Base-by-base conservation (phyloP, 73 alveolate genomes). In the Stentor roeselii region DNA sequence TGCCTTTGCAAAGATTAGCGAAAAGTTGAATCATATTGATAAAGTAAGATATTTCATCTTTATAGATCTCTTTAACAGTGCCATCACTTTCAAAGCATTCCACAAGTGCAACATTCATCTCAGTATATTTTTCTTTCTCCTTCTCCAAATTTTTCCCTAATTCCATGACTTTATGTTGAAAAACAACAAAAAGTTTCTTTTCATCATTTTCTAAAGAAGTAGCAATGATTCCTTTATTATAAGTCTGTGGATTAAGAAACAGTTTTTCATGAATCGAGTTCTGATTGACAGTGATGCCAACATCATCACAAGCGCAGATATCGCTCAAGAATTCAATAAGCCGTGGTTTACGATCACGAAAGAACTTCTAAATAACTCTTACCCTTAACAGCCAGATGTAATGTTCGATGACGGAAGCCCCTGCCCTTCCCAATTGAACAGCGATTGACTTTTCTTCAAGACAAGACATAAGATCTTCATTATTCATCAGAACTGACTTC, bases 281-380 rank as follows among this genome's bases (percentile, higher is more conserved):
- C 39, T 76, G 74, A 38, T 76, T 76, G 39, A 76, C 84, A 14
- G 42, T 76, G 6, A 76, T 76, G n/a, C 84, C 78, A 27, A 21
- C 21, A 2, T 76, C 84, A 11, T 76, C n/a, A 2, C 59, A 76
- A 21, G 34, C 6, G 84, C 84, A 76, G 15, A 76, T 41, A 15
- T n/a, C 39, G 14, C 15, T 39, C 2, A 76, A 34, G 74, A 76
- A 76, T 35, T 76, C 74, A 14, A 76, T 11, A 32, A 76, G n/a
- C 39, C 39, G 84, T 36, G 82, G 84, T 35, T 35, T 76, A 27
- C 84, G 67, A 6, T 50, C 67, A 11, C 21, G 6, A 21, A 11
- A 21, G 67, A 50, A 50, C 21, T 50, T 50, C 67, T 50, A 50
- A 11, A 50, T 50, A 50, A 21, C 30, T 6, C 30, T 50, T 50